Base-by-base conservation (phyloP, 106 monocot species). In the Allium sativum region DNA sequence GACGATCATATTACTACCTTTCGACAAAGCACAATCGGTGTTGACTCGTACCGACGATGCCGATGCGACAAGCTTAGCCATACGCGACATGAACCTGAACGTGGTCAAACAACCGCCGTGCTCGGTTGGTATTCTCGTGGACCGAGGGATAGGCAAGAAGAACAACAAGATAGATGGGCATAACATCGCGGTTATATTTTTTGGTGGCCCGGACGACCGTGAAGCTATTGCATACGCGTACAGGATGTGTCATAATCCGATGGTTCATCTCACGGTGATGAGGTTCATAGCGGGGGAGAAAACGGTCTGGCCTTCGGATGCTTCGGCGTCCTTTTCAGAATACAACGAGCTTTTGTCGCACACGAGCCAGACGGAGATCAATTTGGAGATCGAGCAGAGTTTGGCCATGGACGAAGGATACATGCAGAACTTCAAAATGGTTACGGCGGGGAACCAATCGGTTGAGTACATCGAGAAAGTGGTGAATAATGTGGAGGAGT, bases 141-240 rank as follows among this genome's bases (percentile, higher is more conserved):
- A 88, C 61, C 80, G 80, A 41, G 77, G 75, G 42, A 61, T 79
- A n/a, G 19, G 42, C 11, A 42, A 21, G 11, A 42, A 67, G 44
- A 21, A 62, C 15, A n/a, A 45, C 43, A n/a, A 21, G 15, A 68
- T 48, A 44, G 18, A 53, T 15, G 52, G 21, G 11, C 31, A 44
- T 0, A 68, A 63, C 22, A 44, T 77, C n/a, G 72, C 55, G 8
- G 42, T 88, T 16, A 61, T 83, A 53, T 88, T 88, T 80, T 66
- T 88, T 21, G 87, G 87, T 15, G 87, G 87, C 7, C 80, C 80
- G 8, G 87, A 88, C 62, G 87, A 88, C 50, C 80, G 83, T 8
- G 83, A 87, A 66, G 83, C 76, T 0, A 79, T 82, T 6, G 66
- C 82, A 1, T 63, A 47, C 31, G 78, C 70, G 2, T 44, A 45